These are phyloP conservation scores for Pleurotus eryngii DNA, from an alignment of 768 basidiomycete species.

Conservation along the genomic window DNA sequence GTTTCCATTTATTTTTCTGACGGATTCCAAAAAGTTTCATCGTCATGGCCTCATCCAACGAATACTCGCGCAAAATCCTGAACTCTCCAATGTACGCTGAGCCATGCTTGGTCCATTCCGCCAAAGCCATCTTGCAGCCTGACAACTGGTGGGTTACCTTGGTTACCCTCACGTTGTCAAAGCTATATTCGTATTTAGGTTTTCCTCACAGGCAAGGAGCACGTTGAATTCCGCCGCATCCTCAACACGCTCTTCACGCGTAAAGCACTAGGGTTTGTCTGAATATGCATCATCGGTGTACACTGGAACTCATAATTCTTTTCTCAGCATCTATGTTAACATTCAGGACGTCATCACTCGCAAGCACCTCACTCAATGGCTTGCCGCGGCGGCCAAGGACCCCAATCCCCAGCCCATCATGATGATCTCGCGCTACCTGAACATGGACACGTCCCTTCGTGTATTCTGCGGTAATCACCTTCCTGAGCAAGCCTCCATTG, in stretches of 20 bases:
- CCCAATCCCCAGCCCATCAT: conserved; percentile 62
- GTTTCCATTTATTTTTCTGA: conserved; percentile 2
- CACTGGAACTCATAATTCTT: conserved; percentile 2
- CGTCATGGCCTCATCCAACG: conserved; percentile 94
- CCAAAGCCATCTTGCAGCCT: conserved; percentile 84
- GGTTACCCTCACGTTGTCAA: conserved; percentile 48
- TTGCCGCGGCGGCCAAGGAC: conserved; percentile 48
- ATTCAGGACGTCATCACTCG: conserved; percentile 84
- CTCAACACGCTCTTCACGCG: conserved; percentile 92
- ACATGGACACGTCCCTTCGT: conserved; percentile 95
- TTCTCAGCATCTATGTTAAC: conserved; percentile 68
- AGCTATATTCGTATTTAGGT: conserved; percentile 98
- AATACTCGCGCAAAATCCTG: conserved; percentile 91
- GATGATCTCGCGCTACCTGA: conserved; percentile 89
- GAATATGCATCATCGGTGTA: conserved; percentile 7
- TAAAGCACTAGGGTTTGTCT: conserved; percentile 81
- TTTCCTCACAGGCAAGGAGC: conserved; percentile 84
- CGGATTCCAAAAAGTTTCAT: conserved; percentile 73
- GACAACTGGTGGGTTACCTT: conserved; percentile 70
- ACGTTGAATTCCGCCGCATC: conserved; percentile 86
- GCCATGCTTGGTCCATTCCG: conserved; percentile 91
- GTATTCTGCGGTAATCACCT: conserved; percentile 95
- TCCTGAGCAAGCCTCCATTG: conserved; percentile 68
- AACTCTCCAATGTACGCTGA: conserved; percentile 92
- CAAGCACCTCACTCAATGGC: conserved; percentile 73